These are phyloP conservation scores for Oxyria digyna DNA, from an alignment of 148 eudicot genomes.

Conservation along the genomic window DNA sequence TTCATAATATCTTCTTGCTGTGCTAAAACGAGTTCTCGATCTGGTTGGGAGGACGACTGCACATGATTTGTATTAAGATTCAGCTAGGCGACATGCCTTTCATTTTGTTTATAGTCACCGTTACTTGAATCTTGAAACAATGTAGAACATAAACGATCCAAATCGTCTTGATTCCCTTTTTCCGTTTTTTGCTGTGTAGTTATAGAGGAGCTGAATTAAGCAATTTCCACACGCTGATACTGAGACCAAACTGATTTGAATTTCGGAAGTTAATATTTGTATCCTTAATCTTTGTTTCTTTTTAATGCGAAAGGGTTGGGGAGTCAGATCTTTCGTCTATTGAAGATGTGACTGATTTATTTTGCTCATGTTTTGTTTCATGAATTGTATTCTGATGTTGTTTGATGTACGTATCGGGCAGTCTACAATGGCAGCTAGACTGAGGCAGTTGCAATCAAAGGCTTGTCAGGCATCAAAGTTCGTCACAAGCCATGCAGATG, in stretches of 20 bases:
- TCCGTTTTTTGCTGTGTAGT: neutral
- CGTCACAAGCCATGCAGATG: conserved; percentile 28
- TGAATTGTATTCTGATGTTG: neutral
- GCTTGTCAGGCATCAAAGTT: conserved; percentile 39
- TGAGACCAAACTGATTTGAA: no score
- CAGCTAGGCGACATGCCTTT: neutral
- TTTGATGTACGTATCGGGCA: neutral
- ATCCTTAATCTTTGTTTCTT: neutral
- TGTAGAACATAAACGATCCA: neutral
- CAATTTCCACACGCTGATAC: neutral
- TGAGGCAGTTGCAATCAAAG: conserved; percentile 39
- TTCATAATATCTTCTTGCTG: neutral
- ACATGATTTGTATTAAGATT: neutral
- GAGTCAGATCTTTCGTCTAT: neutral
- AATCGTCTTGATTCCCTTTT: neutral
- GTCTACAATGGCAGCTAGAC: conserved; percentile 49
- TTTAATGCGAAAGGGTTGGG: neutral
- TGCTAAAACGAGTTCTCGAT: neutral
- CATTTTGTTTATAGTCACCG: neutral
- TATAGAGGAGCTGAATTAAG: neutral
- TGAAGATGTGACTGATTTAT: neutral
- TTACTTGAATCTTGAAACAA: neutral
- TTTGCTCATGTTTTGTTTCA: neutral
- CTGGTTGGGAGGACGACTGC: neutral
- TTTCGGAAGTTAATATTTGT: neutral